Conservation (phyloP, 305 asterid species). For the Lippia alba region DNA sequence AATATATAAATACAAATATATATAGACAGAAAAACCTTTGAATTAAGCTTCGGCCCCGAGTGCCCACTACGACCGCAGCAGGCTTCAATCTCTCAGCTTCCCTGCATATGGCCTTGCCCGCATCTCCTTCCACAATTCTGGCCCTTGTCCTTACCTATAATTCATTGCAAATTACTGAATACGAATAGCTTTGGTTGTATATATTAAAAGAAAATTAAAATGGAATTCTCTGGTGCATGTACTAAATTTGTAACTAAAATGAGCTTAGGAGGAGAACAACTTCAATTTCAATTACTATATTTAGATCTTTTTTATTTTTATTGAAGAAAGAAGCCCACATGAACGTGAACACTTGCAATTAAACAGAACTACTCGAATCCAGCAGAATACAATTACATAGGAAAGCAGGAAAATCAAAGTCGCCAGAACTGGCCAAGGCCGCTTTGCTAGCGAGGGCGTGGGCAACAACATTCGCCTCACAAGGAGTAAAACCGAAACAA, state of each 20-base stretch:
- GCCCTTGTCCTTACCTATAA: conserved; percentile 73
- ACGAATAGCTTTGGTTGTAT: not conserved
- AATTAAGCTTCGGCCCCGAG: conserved; percentile 79
- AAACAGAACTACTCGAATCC: too few relatives aligned
- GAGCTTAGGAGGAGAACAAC: not conserved
- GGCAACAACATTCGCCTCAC: too few relatives aligned
- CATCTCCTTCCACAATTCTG: conserved; percentile 95
- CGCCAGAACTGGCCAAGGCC: too few relatives aligned
- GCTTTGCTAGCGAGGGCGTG: too few relatives aligned
- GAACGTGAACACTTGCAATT: too few relatives aligned
- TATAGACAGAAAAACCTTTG: conserved; percentile 53
- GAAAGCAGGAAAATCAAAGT: too few relatives aligned
- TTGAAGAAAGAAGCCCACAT: too few relatives aligned
- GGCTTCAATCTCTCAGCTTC: conserved; percentile 93
- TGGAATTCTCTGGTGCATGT: too few relatives aligned
- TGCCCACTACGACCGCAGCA: conserved; percentile 90
- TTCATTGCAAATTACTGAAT: not conserved
- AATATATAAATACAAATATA: not conserved
- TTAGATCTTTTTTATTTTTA: not conserved
- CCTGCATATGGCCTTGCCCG: conserved; percentile 85
- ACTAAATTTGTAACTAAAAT: not conserved
- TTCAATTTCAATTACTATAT: not conserved
- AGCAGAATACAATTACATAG: too few relatives aligned
- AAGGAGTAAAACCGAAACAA: too few relatives aligned
- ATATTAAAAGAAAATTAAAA: too few relatives aligned